Conservation (phyloP, 139 green algal genomes). For the Asterochloris sp. region DNA sequence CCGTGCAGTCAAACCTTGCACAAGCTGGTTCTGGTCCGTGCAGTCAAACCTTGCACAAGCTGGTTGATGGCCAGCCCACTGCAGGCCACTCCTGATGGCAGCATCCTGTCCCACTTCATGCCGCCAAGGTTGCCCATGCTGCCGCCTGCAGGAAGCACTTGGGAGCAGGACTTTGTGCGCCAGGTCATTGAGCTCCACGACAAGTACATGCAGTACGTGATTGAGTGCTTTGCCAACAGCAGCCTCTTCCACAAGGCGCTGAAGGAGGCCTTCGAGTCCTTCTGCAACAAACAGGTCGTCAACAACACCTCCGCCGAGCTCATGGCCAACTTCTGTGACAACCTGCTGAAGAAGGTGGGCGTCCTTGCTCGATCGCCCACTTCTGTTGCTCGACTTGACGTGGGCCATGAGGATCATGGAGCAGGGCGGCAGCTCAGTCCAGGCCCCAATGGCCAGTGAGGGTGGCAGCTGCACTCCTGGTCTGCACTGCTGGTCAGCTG, state of each 20-base stretch:
- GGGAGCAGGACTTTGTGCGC: constrained; percentile 90
- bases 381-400: background rate
- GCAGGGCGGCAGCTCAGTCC: too few relatives aligned
- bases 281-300: constrained; percentile 96
- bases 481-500: background rate
- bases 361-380: too few relatives aligned
- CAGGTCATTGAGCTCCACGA: constrained; percentile 92
- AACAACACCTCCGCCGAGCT: constrained; percentile 87
- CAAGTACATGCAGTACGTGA: constrained; percentile 79
- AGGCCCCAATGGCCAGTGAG: too few relatives aligned
- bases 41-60: background rate
- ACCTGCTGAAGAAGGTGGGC: constrained; percentile 90
- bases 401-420: too few relatives aligned
- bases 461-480: background rate
- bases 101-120: constrained; percentile 1
- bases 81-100: background rate
- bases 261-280: constrained; percentile 98
- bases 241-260: constrained; percentile 95
- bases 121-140: background rate
- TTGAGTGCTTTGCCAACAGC: constrained; percentile 66
- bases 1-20: background rate
- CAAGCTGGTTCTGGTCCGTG: background rate
- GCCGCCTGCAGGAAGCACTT: constrained; percentile 20
- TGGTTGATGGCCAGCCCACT: background rate
- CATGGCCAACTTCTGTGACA: constrained; percentile 97